These are phyloP conservation scores for Beauveria scarabaeidicola DNA, from an alignment of 2,329 filamentous ascomycete genomes.

Conservation along the genomic window DNA sequence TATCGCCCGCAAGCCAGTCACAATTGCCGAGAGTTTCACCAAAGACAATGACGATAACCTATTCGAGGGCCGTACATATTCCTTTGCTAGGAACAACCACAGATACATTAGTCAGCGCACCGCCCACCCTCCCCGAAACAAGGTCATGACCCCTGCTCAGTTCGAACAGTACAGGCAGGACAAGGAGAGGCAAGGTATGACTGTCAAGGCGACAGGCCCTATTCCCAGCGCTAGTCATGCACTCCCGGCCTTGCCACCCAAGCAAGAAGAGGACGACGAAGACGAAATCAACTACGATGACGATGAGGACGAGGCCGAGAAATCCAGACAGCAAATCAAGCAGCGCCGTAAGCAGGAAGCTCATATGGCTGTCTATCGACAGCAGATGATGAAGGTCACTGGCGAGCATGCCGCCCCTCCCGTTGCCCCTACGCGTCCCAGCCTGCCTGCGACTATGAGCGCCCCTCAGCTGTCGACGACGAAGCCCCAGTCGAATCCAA, in stretches of 20 bases:
- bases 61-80: conserved; percentile 40
- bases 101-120: conserved; percentile 25
- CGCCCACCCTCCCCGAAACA: conserved; percentile 45
- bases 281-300: conserved; percentile 60
- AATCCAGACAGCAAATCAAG: conserved; percentile 61
- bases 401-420: conserved; percentile 49
- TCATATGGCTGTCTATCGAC: conserved; percentile 79
- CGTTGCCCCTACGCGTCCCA: conserved; percentile 37
- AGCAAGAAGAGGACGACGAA: conserved; percentile 52
- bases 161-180: conserved; percentile 76
- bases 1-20: background rate
- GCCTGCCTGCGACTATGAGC: conserved; percentile 50
- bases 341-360: conserved; percentile 84
- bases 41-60: conserved; percentile 42
- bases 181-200: conserved; percentile 50
- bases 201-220: conserved; percentile 30
- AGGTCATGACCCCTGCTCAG: conserved; percentile 84
- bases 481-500: conserved; percentile 28
- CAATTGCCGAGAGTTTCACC: conserved; percentile 22
- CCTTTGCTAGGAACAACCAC: conserved; percentile 28
- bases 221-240: background rate
- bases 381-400: conserved; percentile 95
- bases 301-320: conserved; percentile 72
- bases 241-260: background rate
- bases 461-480: conserved; percentile 47